These are phyloP conservation scores for Boletellus ananas DNA, from an alignment of 768 basidiomycete genomes.

Conservation along the genomic window DNA sequence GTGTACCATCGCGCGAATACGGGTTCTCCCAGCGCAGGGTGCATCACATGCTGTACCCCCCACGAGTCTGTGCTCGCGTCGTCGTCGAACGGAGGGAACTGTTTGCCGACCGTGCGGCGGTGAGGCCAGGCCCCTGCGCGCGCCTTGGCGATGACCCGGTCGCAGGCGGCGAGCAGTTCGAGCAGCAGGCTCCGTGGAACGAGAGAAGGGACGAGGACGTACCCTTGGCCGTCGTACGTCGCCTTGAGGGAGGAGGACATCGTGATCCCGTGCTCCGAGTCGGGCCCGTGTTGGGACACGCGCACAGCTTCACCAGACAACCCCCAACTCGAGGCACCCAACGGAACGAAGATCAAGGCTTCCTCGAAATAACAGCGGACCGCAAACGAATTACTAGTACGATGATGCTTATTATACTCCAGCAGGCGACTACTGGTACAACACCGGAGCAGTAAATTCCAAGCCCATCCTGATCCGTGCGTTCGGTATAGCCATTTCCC, in stretches of 20 bases:
- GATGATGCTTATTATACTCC: too few species aligned
- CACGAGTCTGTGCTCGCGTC: constrained; percentile 58
- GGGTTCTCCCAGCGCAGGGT: constrained; percentile 60
- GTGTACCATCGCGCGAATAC: constrained; percentile 69
- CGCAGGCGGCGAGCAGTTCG: constrained; percentile 48
- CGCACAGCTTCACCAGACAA: too few species aligned
- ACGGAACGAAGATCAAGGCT: too few species aligned
- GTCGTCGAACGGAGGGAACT: constrained; percentile 70
- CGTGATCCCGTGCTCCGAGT: too few species aligned
- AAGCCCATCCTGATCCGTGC: too few species aligned
- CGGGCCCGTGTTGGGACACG: too few species aligned
- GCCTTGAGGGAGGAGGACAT: constrained; percentile 28
- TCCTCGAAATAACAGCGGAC: too few species aligned
- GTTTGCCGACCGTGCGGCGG: constrained; percentile 69
- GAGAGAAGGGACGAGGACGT: constrained; percentile 58
- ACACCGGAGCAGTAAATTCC: too few species aligned
- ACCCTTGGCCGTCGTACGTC: constrained; percentile 61
- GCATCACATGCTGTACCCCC: constrained; percentile 84
- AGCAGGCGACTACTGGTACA: too few species aligned
- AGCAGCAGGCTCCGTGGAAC: constrained; percentile 38
- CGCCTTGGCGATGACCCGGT: constrained; percentile 47
- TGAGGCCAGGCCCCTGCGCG: constrained; percentile 61
- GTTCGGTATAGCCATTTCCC: too few species aligned
- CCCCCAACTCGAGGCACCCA: too few species aligned
- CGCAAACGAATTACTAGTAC: too few species aligned